phyloP scores from a whole-genome alignment of 1,284 basidiomycete species.

The Heterobasidion irregulare region DNA sequence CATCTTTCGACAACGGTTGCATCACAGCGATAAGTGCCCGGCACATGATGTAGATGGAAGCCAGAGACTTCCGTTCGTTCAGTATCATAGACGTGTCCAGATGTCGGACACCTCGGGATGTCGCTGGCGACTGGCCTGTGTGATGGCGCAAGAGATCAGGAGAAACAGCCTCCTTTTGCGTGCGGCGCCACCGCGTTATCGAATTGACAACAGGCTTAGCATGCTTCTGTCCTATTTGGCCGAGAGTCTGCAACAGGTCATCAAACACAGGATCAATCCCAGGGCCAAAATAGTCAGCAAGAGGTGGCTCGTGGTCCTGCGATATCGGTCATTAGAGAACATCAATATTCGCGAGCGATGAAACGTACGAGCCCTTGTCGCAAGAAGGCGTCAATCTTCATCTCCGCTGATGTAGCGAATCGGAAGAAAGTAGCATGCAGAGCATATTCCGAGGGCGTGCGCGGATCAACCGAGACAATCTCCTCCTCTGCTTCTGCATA shows the following conservation, averaged over 20 bases:
- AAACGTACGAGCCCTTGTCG: conserved; percentile 56
- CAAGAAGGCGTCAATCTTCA: conserved; percentile 69
- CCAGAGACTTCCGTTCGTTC: conserved; percentile 72
- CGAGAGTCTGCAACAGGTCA: conserved; percentile 72
- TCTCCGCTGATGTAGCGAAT: conserved; percentile 72
- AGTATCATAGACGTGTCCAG: conserved; percentile 54
- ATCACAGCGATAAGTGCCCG: conserved; percentile 77
- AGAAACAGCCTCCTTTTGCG: conserved; percentile 61
- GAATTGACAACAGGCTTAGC: conserved; percentile 83
- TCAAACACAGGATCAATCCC: conserved; percentile 76
- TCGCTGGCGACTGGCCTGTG: conserved; percentile 31
- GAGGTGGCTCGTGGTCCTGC: conserved; percentile 62
- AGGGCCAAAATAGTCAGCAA: conserved; percentile 61
- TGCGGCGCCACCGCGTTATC: conserved; percentile 81
- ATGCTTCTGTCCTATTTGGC: conserved; percentile 80
- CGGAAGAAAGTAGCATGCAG: conserved; percentile 81
- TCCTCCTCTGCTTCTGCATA: conserved; percentile 47
- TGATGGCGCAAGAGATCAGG: conserved; percentile 45
- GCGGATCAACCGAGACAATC: conserved; percentile 57
- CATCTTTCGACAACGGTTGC: conserved; percentile 64
- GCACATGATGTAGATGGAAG: conserved; percentile 84
- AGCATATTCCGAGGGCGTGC: conserved; percentile 81
- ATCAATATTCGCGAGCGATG: background rate
- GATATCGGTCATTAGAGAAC: conserved; percentile 1
- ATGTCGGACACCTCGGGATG: conserved; percentile 20